phyloP scores from a whole-genome alignment of 257 asterid species.

The Jacaranda mimosifolia region DNA sequence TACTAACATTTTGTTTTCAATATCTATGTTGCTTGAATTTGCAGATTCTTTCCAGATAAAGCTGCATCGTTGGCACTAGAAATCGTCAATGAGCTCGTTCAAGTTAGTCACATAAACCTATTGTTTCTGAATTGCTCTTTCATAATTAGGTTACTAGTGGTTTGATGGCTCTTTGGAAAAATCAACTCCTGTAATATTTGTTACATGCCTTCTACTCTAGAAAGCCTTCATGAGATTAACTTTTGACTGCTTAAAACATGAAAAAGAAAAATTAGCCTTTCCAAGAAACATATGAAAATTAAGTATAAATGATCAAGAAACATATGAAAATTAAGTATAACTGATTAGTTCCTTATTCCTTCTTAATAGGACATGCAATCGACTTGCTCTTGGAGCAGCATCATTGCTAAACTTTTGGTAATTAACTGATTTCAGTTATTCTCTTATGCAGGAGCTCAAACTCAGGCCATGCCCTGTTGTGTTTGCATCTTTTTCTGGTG shows the following conservation, averaged over 20 bases:
- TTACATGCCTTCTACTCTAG: background rate
- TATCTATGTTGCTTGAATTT: conserved; percentile 6
- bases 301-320: background rate
- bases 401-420: background rate
- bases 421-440: conserved; percentile 9
- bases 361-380: background rate
- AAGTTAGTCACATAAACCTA: conserved; percentile 51
- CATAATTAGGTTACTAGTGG: background rate
- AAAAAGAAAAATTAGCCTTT: background rate
- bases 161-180: background rate
- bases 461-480: conserved; percentile 87
- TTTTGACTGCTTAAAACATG: background rate
- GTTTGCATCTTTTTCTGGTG: conserved; percentile 95
- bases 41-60: conserved; percentile 82
- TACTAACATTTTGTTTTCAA: background rate
- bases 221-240: background rate
- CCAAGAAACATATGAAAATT: background rate
- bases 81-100: conserved; percentile 66
- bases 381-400: background rate
- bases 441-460: conserved; percentile 74
- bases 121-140: conserved; percentile 1
- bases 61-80: conserved; percentile 71
- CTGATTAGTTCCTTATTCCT: background rate
- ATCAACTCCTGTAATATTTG: background rate
- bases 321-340: background rate